Percentiles rank a stretch among this genome's conserved stretches.
Evolutionary conservation across 441 rosid genomes (phyloP).

Genomic region (Gossypium schwendimanii): DNA sequence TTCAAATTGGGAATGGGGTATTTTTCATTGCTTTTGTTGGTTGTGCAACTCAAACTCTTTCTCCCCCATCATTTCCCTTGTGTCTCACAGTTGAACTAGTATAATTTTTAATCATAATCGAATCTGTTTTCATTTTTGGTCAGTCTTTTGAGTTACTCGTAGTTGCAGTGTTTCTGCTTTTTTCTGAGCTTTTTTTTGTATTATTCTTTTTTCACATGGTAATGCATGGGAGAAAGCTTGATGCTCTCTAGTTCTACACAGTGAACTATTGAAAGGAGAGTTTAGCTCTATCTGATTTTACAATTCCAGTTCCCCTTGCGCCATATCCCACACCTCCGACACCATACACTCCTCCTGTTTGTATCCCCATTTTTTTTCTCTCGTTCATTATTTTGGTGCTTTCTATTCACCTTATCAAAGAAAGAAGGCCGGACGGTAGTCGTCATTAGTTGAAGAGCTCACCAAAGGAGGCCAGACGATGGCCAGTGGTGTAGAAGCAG

Average conservation of each 20-base stretch:
- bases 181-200: not conserved
- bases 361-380: no score
- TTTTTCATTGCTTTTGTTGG: not conserved
- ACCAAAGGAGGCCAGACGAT: no score
- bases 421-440: no score
- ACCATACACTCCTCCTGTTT: slow-evolving; percentile 40
- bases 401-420: no score
- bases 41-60: not conserved
- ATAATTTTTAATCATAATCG: slow-evolving; percentile 8
- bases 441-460: no score
- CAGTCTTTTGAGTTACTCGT: not conserved
- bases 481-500: no score
- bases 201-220: slow-evolving; percentile 23
- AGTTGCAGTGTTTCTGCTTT: not conserved
- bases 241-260: slow-evolving; percentile 24
- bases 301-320: slow-evolving; percentile 97
- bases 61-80: not conserved
- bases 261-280: slow-evolving; percentile 20
- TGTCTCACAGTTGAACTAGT: slow-evolving; percentile 7
- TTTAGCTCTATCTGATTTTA: slow-evolving; percentile 18
- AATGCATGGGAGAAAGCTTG: slow-evolving; percentile 35
- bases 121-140: not conserved
- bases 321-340: slow-evolving; percentile 81
- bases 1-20: slow-evolving; percentile 19
- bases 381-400: no score